These are phyloP conservation scores for Arabidopsis lyrata DNA, from an alignment of 441 rosid species.

Conservation along the genomic window DNA sequence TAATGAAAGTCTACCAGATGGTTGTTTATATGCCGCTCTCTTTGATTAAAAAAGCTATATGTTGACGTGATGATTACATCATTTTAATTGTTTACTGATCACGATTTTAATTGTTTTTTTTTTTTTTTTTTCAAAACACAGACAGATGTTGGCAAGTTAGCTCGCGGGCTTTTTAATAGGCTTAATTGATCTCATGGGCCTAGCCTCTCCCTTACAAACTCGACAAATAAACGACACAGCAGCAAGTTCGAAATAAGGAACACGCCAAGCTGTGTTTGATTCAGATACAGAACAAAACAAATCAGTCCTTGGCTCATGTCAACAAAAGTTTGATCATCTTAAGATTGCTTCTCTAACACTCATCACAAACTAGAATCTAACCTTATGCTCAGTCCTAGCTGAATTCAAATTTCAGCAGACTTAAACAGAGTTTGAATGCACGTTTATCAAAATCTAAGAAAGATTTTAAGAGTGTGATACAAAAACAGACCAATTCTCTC, in stretches of 20 bases:
- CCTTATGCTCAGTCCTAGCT: background rate
- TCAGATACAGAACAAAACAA: background rate
- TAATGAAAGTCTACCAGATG: conserved; percentile 22
- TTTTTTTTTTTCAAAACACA: no score
- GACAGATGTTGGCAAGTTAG: background rate
- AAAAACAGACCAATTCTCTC: background rate
- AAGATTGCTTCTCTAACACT: background rate
- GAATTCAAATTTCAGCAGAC: background rate
- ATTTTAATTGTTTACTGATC: background rate
- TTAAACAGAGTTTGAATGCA: no score
- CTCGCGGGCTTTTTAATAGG: conserved; percentile 24
- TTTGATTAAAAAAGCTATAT: background rate
- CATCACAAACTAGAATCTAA: background rate
- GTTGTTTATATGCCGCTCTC: background rate
- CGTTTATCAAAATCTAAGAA: no score
- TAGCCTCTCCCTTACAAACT: background rate
- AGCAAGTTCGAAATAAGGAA: background rate
- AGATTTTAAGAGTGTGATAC: background rate
- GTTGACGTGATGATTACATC: conserved; percentile 16
- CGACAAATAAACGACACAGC: background rate
- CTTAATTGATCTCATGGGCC: background rate
- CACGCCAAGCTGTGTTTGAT: background rate
- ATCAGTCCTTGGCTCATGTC: background rate
- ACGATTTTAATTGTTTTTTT: no score
- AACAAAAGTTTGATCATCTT: background rate